Evolutionary conservation across 2,329 filamentous ascomycete species (phyloP), one percentile per base, ranked within the genome.

Genomic region (Venturia pyrina): DNA sequence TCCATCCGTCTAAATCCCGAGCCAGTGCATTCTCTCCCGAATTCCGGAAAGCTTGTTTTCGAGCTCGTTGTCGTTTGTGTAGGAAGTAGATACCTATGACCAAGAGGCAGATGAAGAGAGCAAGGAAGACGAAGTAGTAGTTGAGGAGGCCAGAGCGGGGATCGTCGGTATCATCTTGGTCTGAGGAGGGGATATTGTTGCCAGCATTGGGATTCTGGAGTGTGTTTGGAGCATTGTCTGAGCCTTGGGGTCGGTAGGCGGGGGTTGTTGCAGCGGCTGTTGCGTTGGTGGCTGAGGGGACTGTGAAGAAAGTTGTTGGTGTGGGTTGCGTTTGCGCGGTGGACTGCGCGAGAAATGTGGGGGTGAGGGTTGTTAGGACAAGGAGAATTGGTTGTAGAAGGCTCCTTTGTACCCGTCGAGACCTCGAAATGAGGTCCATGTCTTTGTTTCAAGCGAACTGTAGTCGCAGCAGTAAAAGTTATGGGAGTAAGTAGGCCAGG

Each of bases 101-200:
- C 40, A 82, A 61, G 4, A 82, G 66, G 5, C 79, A 72, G 59
- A 81, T 76, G 66, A 83, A 72, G 32, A 86, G 76, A 34, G 83
- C 78, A 61, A 87, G 78, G 75, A 85, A 86, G 69, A 83, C 78
- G 73, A 86, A 83, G 69, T 83, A 83, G 69, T 82, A 79, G 67
- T 79, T 76, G 64, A 79, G 76, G 4, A 81, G 71, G 40, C 70
- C 68, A 56, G 68, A 66, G n/a, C 32, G 59, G 5, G 56, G 32
- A 32, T 67, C 65, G 40, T 63, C 57, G 28, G 37, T 15, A 15
- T 66, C 63, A 21, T 46, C 37, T 44, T 62, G 24, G 19, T 43
- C 43, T 53, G 48, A 28, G n/a, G 46, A 48, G 21, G 48, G 48
- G 24, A 28, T 5, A 21, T 21, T 28, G 8, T 44, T 56, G 64